Conservation (phyloP, 495 filamentous ascomycete genomes). For the Tuber calosporum region DNA sequence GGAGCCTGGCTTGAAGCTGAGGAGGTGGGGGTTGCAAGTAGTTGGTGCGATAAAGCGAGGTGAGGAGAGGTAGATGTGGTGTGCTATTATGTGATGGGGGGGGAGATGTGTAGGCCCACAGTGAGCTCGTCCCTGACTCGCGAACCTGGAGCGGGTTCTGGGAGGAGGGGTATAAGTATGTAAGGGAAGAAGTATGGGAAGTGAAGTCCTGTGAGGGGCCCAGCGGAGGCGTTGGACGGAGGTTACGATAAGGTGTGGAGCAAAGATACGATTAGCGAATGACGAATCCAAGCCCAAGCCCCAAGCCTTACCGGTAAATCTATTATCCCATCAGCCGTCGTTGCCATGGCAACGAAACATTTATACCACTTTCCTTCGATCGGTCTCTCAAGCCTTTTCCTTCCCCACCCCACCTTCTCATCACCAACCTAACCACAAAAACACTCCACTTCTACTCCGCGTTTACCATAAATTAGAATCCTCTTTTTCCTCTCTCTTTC, state of each 20-base stretch:
- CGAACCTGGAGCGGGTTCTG: background rate
- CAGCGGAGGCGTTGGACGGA: slow-evolving; percentile 19
- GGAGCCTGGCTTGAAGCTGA: background rate
- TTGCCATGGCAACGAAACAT: slow-evolving; percentile 24
- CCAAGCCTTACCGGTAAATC: slow-evolving; percentile 6
- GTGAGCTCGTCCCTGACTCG: background rate
- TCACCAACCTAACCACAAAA: background rate
- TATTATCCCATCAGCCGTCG: background rate
- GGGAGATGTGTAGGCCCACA: background rate
- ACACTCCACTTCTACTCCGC: background rate
- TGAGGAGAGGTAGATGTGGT: background rate
- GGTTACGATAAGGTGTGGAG: slow-evolving; percentile 32
- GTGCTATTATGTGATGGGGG: background rate
- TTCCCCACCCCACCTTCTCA: background rate
- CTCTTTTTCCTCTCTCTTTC: background rate
- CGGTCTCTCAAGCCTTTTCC: background rate
- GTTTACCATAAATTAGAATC: background rate
- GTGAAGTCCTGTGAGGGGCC: background rate
- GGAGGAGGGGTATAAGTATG: background rate
- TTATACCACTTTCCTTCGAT: background rate
- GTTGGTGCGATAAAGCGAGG: too few species aligned
- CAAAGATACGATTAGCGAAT: background rate
- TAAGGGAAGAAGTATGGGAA: background rate
- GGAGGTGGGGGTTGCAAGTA: background rate
- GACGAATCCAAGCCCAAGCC: slow-evolving; percentile 18